Evolutionary conservation across 2,329 filamentous ascomycete genomes (phyloP), one percentile per base, ranked within the genome.

Genomic region (Neofusicoccum sp.): DNA sequence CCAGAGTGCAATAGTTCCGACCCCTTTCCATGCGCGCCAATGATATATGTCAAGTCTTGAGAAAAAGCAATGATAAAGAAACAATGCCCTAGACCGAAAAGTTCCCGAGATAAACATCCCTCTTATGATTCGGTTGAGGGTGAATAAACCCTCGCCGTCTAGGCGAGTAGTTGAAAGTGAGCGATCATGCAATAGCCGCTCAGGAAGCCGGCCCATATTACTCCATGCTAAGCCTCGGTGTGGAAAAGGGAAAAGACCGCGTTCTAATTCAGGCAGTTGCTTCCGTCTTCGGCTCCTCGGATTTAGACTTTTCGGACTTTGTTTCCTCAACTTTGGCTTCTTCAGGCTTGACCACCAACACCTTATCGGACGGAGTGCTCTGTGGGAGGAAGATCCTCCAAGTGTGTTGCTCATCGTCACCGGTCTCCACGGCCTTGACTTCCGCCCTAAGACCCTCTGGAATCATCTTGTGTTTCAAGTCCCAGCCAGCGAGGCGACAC

Each of bases 401-500:
- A 11, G 52, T 59, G 14, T 63, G 61, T 14, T 74, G 71, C 6
- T 76, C 74, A 9, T 67, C 58, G 7, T 71, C 72, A 41, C 73
- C 68, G 1, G 52, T 44, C 5, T 62, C 45, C 7, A 74, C 63
- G 3, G 67, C 67, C 64, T 73, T 71, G 14, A 92, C 82, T 29
- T 86, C 79, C 16, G 92, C 81, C 63, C 81, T 77, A 75, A 92
- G 87, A 37, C 84, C 80, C 7, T 83, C 76, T n/a, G 89, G 87
- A 64, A 95, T 85, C 91, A 96, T 97, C 67, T 92, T 88, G 72
- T 97, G 93, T 48, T 85, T 74, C 60, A 97, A 77, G 6, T 87
- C 81, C 95, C 95, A 98, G 3, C 89, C 90, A 1, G 91, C 88
- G 11, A 91, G 86, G 48, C 88, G 85, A 73, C 91, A 94, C 59